These are phyloP conservation scores for Parasitella parasitica DNA, from an alignment of 371 early-diverging fungal species.

Conservation along the genomic window DNA sequence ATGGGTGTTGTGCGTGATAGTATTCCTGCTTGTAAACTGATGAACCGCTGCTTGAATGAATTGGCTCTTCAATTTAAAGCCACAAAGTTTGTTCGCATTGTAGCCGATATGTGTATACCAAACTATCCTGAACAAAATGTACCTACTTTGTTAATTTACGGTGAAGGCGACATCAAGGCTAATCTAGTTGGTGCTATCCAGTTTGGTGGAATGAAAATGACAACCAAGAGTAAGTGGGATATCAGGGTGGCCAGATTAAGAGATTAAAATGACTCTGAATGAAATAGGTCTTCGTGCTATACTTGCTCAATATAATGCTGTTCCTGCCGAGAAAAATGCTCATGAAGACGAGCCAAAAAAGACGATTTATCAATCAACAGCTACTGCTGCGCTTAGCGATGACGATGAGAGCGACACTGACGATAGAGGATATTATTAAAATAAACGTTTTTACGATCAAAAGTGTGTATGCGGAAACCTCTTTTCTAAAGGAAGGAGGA, in stretches of 20 bases:
- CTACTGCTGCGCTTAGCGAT: slow-evolving; percentile 60
- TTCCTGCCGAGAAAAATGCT: slow-evolving; percentile 37
- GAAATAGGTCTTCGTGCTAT: slow-evolving; percentile 40
- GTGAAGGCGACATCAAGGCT: slow-evolving; percentile 78
- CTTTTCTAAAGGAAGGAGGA: no score
- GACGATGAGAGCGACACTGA: slow-evolving; percentile 55
- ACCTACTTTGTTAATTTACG: slow-evolving; percentile 90
- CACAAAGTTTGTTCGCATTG: slow-evolving; percentile 91
- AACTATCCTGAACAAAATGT: slow-evolving; percentile 92
- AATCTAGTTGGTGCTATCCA: slow-evolving; percentile 81
- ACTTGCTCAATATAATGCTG: slow-evolving; percentile 40
- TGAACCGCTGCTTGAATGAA: slow-evolving; percentile 72
- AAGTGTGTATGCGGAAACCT: no score
- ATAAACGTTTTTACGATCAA: no score
- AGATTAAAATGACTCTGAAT: no score
- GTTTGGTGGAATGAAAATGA: slow-evolving; percentile 83
- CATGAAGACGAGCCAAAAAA: slow-evolving; percentile 32
- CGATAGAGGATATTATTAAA: slow-evolving; percentile 49
- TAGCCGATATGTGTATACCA: slow-evolving; percentile 90
- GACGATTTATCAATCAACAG: slow-evolving; percentile 45
- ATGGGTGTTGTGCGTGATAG: no score
- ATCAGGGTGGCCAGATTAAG: no score
- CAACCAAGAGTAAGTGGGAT: slow-evolving; percentile 56
- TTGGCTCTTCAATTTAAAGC: slow-evolving; percentile 83
- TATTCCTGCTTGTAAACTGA: slow-evolving; percentile 77